These are phyloP conservation scores for Ustilago trichophora DNA, from an alignment of 1,284 basidiomycete genomes.

Conservation along the genomic window DNA sequence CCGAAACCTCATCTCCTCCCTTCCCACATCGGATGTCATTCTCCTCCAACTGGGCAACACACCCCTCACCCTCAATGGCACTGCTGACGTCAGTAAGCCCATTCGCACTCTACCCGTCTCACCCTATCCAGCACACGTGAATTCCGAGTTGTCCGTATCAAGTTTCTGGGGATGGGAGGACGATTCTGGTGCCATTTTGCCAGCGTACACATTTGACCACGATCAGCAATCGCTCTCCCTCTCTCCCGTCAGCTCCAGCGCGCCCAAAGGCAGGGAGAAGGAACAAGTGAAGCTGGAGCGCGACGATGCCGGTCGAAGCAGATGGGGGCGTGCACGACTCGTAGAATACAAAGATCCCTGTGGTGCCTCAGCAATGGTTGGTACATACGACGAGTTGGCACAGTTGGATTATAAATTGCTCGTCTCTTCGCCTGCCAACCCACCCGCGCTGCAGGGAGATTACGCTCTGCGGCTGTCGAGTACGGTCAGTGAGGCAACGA, in stretches of 20 bases:
- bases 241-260: not conserved
- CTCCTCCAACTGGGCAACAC: constrained; percentile 52
- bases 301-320: constrained; percentile 48
- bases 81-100: not conserved
- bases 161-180: constrained; percentile 70
- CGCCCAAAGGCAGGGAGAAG: constrained; percentile 40
- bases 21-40: constrained; percentile 74
- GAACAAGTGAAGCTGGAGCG: constrained; percentile 45
- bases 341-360: constrained; percentile 61
- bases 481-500: constrained; percentile 13
- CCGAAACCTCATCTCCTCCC: constrained; percentile 71
- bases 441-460: constrained; percentile 41
- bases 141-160: constrained; percentile 72
- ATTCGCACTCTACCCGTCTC: constrained; percentile 73
- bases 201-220: constrained; percentile 35
- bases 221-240: constrained; percentile 14
- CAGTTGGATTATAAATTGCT: constrained; percentile 69
- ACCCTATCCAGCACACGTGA: constrained; percentile 74
- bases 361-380: constrained; percentile 65
- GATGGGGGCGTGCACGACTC: constrained; percentile 60
- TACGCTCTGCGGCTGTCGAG: constrained; percentile 26
- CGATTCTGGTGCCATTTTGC: constrained; percentile 50
- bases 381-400: constrained; percentile 76
- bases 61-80: constrained; percentile 35
- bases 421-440: constrained; percentile 44